phyloP scores from a whole-genome alignment of 305 asterid species.

The Solanum chacoense region DNA sequence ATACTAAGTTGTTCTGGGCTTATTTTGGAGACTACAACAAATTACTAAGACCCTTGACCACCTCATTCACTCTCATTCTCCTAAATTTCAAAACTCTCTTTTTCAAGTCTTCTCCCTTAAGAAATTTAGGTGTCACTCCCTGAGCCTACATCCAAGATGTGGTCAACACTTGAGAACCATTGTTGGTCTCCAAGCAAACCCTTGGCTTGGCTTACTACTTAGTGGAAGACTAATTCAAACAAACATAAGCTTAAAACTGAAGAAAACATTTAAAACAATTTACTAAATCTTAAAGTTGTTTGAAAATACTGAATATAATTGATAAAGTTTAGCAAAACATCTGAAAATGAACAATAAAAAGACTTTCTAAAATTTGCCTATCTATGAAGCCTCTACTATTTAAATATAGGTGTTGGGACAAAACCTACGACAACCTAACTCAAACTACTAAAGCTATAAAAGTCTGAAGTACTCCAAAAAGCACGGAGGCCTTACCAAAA shows the following conservation, averaged over 20 bases:
- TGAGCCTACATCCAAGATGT: background rate
- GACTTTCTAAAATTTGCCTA: background rate
- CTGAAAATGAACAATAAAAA: background rate
- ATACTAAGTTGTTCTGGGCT: background rate
- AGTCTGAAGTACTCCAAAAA: too few relatives aligned
- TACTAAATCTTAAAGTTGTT: background rate
- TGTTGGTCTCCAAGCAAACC: background rate
- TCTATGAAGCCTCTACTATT: background rate
- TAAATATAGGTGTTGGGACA: background rate
- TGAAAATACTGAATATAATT: background rate
- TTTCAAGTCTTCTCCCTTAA: background rate
- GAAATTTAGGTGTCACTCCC: background rate
- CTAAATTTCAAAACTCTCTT: background rate
- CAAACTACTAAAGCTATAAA: background rate
- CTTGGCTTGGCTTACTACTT: background rate
- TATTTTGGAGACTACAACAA: background rate
- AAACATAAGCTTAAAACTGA: background rate
- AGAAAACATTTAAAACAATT: background rate
- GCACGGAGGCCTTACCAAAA: too few relatives aligned
- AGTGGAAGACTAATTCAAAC: background rate
- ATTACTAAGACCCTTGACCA: background rate
- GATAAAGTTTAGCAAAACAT: background rate
- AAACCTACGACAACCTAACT: background rate
- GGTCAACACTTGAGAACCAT: background rate
- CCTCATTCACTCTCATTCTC: background rate